A percentile compares a stretch with the other conserved stretches of the same genome.
These are phyloP conservation scores for Phyllosticta citribraziliensis DNA, from an alignment of 2,329 filamentous ascomycete genomes.

Conservation along the genomic window DNA sequence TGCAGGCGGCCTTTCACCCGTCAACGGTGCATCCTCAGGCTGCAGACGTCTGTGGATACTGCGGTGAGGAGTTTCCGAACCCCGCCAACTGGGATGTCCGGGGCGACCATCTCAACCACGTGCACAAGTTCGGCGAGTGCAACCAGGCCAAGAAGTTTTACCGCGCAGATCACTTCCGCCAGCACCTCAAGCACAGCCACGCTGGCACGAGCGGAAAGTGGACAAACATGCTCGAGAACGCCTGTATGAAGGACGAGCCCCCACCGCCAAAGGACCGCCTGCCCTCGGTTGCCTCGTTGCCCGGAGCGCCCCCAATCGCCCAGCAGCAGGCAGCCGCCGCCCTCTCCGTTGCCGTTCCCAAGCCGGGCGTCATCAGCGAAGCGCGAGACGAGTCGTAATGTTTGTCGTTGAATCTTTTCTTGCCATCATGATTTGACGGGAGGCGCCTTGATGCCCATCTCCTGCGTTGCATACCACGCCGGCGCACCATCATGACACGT, in stretches of 20 bases:
- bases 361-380: conserved; percentile 29
- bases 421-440: background rate
- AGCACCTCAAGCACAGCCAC: conserved; percentile 96
- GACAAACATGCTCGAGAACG: conserved; percentile 96
- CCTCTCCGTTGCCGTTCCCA: conserved; percentile 15
- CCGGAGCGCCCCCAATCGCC: conserved; percentile 14
- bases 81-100: conserved; percentile 83
- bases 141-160: conserved; percentile 98
- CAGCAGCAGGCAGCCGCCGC: conserved; percentile 15
- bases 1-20: conserved; percentile 76
- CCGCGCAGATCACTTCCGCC: conserved; percentile 92
- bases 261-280: conserved; percentile 37
- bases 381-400: conserved; percentile 27
- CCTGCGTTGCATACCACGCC: background rate
- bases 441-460: background rate
- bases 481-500: background rate
- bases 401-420: background rate
- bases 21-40: conserved; percentile 52
- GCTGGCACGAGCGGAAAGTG: conserved; percentile 94
- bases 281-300: conserved; percentile 23
- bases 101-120: conserved; percentile 75
- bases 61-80: conserved; percentile 83
- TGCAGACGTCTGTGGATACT: conserved; percentile 85
- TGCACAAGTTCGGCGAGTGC: conserved; percentile 96
- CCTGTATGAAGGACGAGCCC: conserved; percentile 88